phyloP scores from a whole-genome alignment of 768 basidiomycete genomes.

The Boletus eberwhitei region DNA sequence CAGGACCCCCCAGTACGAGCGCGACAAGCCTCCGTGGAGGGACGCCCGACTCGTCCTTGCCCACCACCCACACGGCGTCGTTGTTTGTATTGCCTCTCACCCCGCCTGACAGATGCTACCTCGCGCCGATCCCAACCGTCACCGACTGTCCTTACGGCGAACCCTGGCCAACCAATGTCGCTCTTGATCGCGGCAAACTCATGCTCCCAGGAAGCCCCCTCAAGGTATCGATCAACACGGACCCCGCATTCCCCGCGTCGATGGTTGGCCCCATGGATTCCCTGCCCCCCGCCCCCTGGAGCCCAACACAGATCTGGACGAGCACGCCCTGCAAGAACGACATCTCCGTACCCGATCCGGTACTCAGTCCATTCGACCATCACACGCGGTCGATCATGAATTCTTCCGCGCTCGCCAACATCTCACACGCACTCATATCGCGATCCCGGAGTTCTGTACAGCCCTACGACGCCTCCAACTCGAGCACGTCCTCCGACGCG shows the following conservation, averaged over 20 bases:
- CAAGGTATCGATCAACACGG: conserved; percentile 13
- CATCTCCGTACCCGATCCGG: background rate
- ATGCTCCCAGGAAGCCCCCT: conserved; percentile 21
- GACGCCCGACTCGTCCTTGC: conserved; percentile 12
- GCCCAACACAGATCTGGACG: conserved; percentile 20
- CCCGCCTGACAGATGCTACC: conserved; percentile 23
- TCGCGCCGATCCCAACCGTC: conserved; percentile 12
- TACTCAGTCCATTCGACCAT: background rate
- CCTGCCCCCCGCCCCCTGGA: conserved; percentile 12
- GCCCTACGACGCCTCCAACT: conserved; percentile 9
- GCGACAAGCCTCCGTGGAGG: background rate
- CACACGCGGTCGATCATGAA: background rate
- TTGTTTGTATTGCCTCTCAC: conserved; percentile 20
- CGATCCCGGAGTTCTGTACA: conserved; percentile 15
- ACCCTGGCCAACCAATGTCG: conserved; percentile 14
- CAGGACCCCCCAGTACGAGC: background rate
- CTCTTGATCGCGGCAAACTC: conserved; percentile 7
- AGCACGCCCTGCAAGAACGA: conserved; percentile 22
- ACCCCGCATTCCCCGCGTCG: background rate
- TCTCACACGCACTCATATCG: conserved; percentile 21
- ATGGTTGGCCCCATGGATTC: conserved; percentile 8
- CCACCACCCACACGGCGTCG: conserved; percentile 1
- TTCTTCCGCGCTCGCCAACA: background rate
- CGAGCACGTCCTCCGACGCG: conserved; percentile 2
- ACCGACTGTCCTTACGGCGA: conserved; percentile 24